Conservation (phyloP, 164 flowering plant species). For the Stephania japonica region DNA sequence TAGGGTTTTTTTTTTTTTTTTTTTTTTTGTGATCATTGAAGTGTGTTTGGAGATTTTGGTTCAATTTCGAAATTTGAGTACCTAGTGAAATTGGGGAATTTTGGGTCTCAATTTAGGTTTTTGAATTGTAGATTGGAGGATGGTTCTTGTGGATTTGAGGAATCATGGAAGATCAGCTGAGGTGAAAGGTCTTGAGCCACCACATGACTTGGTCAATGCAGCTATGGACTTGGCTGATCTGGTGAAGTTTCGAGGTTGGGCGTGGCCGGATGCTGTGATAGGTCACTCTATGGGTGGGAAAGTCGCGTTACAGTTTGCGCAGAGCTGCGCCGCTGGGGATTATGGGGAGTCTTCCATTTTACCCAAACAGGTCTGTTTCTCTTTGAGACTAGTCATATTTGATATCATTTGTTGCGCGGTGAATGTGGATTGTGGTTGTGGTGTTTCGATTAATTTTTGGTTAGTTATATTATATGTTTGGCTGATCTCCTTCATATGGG, state of each 20-base stretch:
- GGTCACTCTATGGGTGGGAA: conserved; percentile 99
- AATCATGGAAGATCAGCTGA: conserved; percentile 86
- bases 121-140: conserved; percentile 54
- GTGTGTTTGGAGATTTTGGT: not conserved
- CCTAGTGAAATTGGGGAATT: not conserved
- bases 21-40: not conserved
- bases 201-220: conserved; percentile 73
- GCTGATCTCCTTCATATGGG: not conserved
- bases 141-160: conserved; percentile 87
- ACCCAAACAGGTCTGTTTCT: conserved; percentile 70
- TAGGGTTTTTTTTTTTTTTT: no score
- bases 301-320: conserved; percentile 64
- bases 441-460: not conserved
- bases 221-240: conserved; percentile 80
- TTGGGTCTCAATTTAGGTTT: no score
- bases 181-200: conserved; percentile 51
- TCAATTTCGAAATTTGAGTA: not conserved
- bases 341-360: conserved; percentile 55
- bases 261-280: conserved; percentile 90
- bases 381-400: not conserved
- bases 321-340: conserved; percentile 64
- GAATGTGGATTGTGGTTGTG: not conserved
- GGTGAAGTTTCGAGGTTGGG: conserved; percentile 60
- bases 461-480: not conserved
- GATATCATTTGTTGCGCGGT: not conserved